Conservation (phyloP, 2,329 filamentous ascomycete species). For the Dothistroma pini region DNA sequence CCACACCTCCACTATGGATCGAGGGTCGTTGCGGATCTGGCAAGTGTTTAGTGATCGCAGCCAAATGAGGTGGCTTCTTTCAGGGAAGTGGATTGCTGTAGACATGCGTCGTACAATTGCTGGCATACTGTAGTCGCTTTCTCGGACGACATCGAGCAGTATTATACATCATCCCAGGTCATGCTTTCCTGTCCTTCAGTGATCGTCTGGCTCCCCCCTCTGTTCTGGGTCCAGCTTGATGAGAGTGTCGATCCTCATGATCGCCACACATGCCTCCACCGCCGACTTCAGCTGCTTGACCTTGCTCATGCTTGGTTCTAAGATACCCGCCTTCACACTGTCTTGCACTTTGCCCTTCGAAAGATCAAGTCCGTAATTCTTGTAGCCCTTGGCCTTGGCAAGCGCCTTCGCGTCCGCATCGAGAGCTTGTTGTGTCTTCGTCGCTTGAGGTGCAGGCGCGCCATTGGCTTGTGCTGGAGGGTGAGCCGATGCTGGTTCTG, state of each 20-base stretch:
- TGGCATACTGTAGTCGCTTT: background rate
- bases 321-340: constrained; percentile 86
- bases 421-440: constrained; percentile 25
- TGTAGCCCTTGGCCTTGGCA: constrained; percentile 94
- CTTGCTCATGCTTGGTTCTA: constrained; percentile 98
- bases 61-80: background rate
- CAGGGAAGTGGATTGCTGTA: background rate
- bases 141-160: background rate
- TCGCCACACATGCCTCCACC: constrained; percentile 96
- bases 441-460: constrained; percentile 20
- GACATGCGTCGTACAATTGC: background rate
- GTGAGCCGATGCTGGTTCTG: constrained; percentile 61
- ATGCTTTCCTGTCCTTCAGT: constrained; percentile 19
- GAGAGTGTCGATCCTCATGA: constrained; percentile 98
- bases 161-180: background rate
- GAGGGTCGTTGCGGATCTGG: too few species aligned
- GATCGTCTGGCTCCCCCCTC: constrained; percentile 67
- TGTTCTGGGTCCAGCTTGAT: constrained; percentile 96
- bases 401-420: constrained; percentile 77
- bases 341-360: constrained; percentile 86
- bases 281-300: constrained; percentile 97
- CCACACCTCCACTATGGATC: too few species aligned
- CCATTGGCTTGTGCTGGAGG: constrained; percentile 20
- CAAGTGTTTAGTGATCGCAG: too few species aligned
- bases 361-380: constrained; percentile 96